Conservation (phyloP, 192 early-diverging fungal genomes). For the Coemansia sp. region DNA sequence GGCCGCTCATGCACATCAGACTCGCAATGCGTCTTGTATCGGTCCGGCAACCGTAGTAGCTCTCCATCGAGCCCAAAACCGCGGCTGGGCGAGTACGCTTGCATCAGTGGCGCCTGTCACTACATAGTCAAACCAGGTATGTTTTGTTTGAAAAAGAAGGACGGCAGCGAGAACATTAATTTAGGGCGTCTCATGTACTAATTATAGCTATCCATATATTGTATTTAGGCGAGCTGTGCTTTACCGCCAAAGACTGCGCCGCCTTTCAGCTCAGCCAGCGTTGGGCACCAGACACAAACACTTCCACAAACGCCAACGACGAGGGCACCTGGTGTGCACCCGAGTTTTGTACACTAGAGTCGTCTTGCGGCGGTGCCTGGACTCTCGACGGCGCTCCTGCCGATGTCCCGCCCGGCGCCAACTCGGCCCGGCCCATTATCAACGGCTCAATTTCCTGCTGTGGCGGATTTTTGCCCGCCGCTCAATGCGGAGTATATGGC, state of each 20-base stretch:
- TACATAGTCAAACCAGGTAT: slow-evolving; percentile 62
- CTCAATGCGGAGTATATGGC: slow-evolving; percentile 53
- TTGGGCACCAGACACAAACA: slow-evolving; percentile 5
- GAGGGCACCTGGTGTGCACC: slow-evolving; percentile 44
- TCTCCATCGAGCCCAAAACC: slow-evolving; percentile 9
- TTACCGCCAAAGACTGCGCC: slow-evolving; percentile 54
- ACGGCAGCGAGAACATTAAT: no score
- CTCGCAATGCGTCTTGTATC: slow-evolving; percentile 40
- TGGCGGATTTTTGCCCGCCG: slow-evolving; percentile 41
- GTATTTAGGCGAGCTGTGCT: slow-evolving; percentile 53
- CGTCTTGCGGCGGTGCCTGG: slow-evolving; percentile 64
- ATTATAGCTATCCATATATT: no score
- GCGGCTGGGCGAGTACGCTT: slow-evolving; percentile 58
- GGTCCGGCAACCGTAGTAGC: slow-evolving; percentile 17
- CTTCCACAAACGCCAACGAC: not conserved
- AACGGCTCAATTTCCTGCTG: slow-evolving; percentile 55
- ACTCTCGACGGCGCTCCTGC: slow-evolving; percentile 51
- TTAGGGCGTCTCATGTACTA: no score
- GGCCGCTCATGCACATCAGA: slow-evolving; percentile 32
- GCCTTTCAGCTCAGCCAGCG: slow-evolving; percentile 48
- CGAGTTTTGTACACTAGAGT: slow-evolving; percentile 60
- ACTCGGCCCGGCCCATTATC: slow-evolving; percentile 18
- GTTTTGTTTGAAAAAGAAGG: not conserved
- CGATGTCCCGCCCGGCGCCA: slow-evolving; percentile 25
- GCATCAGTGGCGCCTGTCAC: slow-evolving; percentile 55